A percentile compares a stretch with the other conserved stretches of the same genome.
Conservation (phyloP, 768 basidiomycete species). For the Paxillus rubicundulus region DNA sequence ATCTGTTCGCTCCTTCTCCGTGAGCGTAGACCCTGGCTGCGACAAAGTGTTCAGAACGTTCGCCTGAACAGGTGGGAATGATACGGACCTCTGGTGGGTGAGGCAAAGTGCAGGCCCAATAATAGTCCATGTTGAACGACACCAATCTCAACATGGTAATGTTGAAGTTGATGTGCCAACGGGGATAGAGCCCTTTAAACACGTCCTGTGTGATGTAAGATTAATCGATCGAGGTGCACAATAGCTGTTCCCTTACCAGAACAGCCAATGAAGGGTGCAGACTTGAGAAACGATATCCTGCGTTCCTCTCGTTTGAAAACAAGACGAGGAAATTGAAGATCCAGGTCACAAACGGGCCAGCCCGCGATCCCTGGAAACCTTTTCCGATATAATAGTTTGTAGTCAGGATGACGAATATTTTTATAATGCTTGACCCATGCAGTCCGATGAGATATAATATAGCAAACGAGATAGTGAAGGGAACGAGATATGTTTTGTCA, state of each 20-base stretch:
- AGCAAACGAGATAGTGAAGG: conserved; percentile 62
- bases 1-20: conserved; percentile 60
- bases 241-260: conserved; percentile 49
- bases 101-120: conserved; percentile 65
- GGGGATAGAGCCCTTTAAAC: conserved; percentile 74
- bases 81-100: conserved; percentile 43
- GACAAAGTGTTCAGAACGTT: conserved; percentile 6
- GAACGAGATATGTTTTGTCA: conserved; percentile 41
- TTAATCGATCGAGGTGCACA: not conserved
- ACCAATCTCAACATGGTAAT: conserved; percentile 93
- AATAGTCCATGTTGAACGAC: conserved; percentile 90
- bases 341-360: conserved; percentile 65
- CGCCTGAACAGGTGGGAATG: not conserved
- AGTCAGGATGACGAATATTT: conserved; percentile 69
- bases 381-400: conserved; percentile 68
- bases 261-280: conserved; percentile 53
- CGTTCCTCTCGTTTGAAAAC: conserved; percentile 70
- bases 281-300: conserved; percentile 67
- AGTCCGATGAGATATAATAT: conserved; percentile 63
- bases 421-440: conserved; percentile 79
- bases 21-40: conserved; percentile 33
- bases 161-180: conserved; percentile 95
- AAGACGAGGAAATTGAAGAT: conserved; percentile 70
- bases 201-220: conserved; percentile 47
- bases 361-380: conserved; percentile 38